A percentile compares a stretch with the other conserved stretches of the same genome.
phyloP scores from a whole-genome alignment of 2,329 filamentous ascomycete genomes.

The Epichloe gansuensis region DNA sequence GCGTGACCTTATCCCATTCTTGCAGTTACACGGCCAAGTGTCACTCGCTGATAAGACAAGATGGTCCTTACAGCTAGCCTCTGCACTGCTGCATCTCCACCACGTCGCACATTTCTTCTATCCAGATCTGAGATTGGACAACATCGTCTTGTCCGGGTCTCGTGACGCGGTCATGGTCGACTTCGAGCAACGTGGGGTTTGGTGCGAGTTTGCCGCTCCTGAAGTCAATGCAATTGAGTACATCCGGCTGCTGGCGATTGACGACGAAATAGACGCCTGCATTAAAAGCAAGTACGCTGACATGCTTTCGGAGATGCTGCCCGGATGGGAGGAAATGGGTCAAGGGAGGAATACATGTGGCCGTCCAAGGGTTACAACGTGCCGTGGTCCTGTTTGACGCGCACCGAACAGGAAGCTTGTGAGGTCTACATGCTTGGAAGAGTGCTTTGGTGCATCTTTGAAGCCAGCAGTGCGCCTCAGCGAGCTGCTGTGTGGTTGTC shows the following conservation, averaged over 20 bases:
- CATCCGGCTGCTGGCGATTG: slow-evolving; percentile 38
- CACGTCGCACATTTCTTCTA: slow-evolving; percentile 36
- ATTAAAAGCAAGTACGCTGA: slow-evolving; percentile 28
- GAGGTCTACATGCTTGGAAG: slow-evolving; percentile 52
- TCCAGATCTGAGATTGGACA: slow-evolving; percentile 47
- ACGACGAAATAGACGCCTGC: slow-evolving; percentile 31
- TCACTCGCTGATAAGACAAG: slow-evolving; percentile 32
- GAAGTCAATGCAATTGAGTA: slow-evolving; percentile 50
- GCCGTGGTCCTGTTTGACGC: slow-evolving; percentile 41
- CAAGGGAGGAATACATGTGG: slow-evolving; percentile 35
- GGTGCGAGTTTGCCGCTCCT: slow-evolving; percentile 49
- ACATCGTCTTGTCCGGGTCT: slow-evolving; percentile 38
- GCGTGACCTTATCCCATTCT: slow-evolving; percentile 40
- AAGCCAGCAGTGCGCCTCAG: slow-evolving; percentile 46
- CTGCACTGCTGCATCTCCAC: slow-evolving; percentile 38
- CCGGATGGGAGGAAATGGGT: slow-evolving; percentile 30
- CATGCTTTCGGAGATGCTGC: slow-evolving; percentile 32
- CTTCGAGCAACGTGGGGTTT: slow-evolving; percentile 51
- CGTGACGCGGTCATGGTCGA: slow-evolving; percentile 44
- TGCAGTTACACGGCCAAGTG: slow-evolving; percentile 34
- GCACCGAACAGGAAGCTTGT: slow-evolving; percentile 41
- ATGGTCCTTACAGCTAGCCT: slow-evolving; percentile 42
- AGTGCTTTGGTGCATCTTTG: slow-evolving; percentile 50
- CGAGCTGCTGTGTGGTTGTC: slow-evolving; percentile 46
- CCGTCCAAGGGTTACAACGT: slow-evolving; percentile 40